A percentile compares a stretch with the other conserved stretches of the same genome.
These are phyloP conservation scores for Trichophyton schoenleinii DNA, from an alignment of 2,329 filamentous ascomycete genomes.

Conservation along the genomic window DNA sequence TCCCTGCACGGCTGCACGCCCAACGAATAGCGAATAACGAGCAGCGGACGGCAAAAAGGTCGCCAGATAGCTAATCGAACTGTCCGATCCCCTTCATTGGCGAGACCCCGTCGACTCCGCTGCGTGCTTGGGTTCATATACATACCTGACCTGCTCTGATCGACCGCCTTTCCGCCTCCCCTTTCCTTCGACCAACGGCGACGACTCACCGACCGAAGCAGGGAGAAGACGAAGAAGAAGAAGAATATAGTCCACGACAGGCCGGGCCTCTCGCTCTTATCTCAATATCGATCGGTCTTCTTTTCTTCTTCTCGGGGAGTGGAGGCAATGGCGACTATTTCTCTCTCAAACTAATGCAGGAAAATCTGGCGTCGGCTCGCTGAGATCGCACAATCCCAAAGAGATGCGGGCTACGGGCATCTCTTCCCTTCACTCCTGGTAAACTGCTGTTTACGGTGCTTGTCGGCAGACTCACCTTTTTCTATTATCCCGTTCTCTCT, in stretches of 20 bases:
- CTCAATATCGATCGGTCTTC: background rate
- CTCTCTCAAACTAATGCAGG: background rate
- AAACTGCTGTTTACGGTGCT: background rate
- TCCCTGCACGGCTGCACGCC: conserved; percentile 1
- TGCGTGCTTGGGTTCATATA: background rate
- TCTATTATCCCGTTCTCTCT: background rate
- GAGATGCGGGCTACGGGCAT: conserved; percentile 2
- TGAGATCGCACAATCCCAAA: background rate
- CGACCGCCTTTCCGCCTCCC: background rate
- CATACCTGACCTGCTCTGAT: background rate
- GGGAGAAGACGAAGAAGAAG: background rate
- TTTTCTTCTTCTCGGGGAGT: background rate
- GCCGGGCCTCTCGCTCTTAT: background rate
- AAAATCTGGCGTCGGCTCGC: background rate
- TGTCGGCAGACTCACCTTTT: conserved; percentile 1
- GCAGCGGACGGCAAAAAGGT: background rate
- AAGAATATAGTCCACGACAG: background rate
- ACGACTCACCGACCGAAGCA: background rate
- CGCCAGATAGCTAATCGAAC: background rate
- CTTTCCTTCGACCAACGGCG: background rate
- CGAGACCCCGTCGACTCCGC: background rate
- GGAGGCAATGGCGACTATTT: background rate
- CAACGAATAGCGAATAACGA: conserved; percentile 1
- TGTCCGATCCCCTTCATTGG: background rate
- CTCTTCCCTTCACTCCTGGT: background rate